phyloP scores from a whole-genome alignment of 2,329 filamentous ascomycete species.

The Endoconidiophora laricicola region DNA sequence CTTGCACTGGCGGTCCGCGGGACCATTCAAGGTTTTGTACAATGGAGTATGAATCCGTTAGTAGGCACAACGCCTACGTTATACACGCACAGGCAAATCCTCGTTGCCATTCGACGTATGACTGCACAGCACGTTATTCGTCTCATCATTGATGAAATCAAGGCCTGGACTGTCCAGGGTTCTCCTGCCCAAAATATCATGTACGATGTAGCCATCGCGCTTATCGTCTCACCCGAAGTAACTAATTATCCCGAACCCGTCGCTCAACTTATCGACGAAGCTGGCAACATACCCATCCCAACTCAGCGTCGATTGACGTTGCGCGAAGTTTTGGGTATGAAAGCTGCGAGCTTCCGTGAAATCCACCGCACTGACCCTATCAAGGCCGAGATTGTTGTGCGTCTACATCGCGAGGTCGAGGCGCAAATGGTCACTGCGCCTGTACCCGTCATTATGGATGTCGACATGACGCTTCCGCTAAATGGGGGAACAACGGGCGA shows the following conservation, averaged over 20 bases:
- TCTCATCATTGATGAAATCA: constrained; percentile 49
- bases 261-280: constrained; percentile 20
- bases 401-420: constrained; percentile 47
- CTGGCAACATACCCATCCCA: constrained; percentile 21
- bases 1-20: constrained; percentile 41
- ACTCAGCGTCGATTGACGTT: constrained; percentile 37
- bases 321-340: constrained; percentile 40
- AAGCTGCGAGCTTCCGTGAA: constrained; percentile 40
- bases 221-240: constrained; percentile 51
- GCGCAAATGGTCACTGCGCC: constrained; percentile 38
- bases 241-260: constrained; percentile 25
- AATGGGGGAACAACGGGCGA: constrained; percentile 20
- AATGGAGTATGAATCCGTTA: constrained; percentile 46
- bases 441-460: constrained; percentile 25
- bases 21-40: constrained; percentile 43
- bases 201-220: constrained; percentile 51
- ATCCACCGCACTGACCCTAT: constrained; percentile 39
- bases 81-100: constrained; percentile 57
- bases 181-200: constrained; percentile 39
- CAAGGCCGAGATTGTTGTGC: constrained; percentile 44
- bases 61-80: constrained; percentile 40
- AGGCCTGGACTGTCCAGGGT: constrained; percentile 27
- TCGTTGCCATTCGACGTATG: constrained; percentile 27
- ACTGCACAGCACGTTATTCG: constrained; percentile 32
- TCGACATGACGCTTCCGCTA: constrained; percentile 26